Conservation (phyloP, 2,329 filamentous ascomycete species). For the Ophiocordyceps camponoti-leonardi region DNA sequence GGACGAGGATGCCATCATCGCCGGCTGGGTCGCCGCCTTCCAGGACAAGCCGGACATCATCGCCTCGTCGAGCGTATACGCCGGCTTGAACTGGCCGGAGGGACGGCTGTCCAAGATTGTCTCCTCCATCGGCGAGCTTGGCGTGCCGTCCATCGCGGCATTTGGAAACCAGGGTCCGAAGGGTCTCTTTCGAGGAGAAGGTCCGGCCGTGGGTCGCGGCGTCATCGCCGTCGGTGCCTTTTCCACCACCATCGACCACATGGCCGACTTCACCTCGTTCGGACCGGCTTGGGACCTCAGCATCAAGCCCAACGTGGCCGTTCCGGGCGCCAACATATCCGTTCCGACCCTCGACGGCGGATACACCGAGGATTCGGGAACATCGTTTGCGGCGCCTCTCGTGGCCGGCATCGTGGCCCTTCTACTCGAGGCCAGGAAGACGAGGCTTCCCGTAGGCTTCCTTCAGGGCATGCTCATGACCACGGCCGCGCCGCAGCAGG, state of each 20-base stretch:
- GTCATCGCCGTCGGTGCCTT: constrained; percentile 2
- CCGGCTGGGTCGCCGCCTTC: constrained; percentile 2
- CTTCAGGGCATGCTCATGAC: not conserved
- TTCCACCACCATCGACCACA: not conserved
- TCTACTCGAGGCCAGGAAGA: not conserved
- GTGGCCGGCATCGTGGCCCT: constrained; percentile 1
- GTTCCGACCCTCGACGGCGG: not conserved
- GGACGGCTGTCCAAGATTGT: not conserved
- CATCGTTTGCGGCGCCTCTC: constrained; percentile 1
- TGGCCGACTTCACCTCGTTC: not conserved
- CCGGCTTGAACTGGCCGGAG: not conserved
- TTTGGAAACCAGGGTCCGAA: not conserved
- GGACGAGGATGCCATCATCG: constrained; percentile 1
- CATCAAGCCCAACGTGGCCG: constrained; percentile 23
- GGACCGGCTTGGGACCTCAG: constrained; percentile 14
- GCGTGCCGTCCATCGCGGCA: constrained; percentile 1
- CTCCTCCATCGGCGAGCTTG: not conserved
- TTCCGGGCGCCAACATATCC: constrained; percentile 12
- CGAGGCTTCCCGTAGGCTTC: not conserved
- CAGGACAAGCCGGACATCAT: constrained; percentile 2
- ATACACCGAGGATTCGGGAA: not conserved
- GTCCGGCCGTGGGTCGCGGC: constrained; percentile 1
- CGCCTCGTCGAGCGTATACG: constrained; percentile 1
- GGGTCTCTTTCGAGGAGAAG: constrained; percentile 1
- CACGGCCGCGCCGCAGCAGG: constrained; percentile 2